These are phyloP conservation scores for Mycena epipterygia DNA, from an alignment of 768 basidiomycete species.

Conservation along the genomic window DNA sequence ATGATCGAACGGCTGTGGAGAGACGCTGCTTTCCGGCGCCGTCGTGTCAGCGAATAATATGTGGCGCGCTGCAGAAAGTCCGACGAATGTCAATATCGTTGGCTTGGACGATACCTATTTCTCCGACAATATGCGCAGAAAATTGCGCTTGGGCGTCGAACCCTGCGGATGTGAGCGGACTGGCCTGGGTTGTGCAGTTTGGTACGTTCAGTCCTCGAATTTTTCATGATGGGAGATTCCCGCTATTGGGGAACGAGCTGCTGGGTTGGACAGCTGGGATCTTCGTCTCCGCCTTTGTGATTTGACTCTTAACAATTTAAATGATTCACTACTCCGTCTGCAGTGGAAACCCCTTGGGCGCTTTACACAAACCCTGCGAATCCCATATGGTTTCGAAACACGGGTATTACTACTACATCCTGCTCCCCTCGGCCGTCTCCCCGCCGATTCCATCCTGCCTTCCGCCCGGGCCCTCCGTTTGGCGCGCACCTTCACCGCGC, in stretches of 20 bases:
- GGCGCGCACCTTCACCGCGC: neutral
- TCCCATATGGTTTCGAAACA: neutral
- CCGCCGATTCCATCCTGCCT: conserved; percentile 6
- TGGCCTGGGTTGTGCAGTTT: conserved; percentile 9
- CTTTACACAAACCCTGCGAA: neutral
- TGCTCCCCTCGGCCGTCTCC: conserved; percentile 28
- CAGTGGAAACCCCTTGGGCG: conserved; percentile 18
- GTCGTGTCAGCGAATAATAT: conserved; percentile 14
- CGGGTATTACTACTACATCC: conserved; percentile 14
- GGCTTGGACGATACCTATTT: conserved; percentile 9
- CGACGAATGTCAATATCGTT: neutral
- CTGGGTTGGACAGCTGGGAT: no score
- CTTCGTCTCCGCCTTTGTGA: neutral
- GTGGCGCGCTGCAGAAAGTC: conserved; percentile 14
- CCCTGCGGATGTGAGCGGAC: conserved; percentile 1
- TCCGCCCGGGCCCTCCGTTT: neutral
- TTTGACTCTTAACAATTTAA: neutral
- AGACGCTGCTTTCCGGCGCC: neutral
- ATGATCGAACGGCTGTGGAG: conserved; percentile 7
- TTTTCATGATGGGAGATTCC: no score
- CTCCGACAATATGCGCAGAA: neutral
- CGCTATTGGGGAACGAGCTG: no score
- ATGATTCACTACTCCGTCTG: neutral
- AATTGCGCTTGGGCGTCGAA: neutral
- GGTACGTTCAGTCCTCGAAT: neutral